Conservation (phyloP, 2,329 filamentous ascomycete species). For the Fusarium hainanense region DNA sequence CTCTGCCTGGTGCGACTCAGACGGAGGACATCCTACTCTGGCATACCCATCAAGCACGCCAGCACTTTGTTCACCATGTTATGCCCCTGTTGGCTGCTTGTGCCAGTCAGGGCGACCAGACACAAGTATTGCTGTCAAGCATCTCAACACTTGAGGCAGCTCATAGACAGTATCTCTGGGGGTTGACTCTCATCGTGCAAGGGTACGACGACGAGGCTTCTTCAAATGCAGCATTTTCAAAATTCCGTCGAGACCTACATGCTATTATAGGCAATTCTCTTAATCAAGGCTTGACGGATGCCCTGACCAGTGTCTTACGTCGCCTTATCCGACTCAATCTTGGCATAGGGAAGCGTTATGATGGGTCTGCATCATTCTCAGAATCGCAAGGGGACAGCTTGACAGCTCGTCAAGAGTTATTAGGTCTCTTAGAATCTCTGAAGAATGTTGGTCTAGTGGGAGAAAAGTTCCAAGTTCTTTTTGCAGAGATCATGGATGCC, state of each 20-base stretch:
- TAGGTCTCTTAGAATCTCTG: constrained; percentile 68
- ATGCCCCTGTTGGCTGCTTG: constrained; percentile 65
- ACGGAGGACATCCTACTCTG: constrained; percentile 69
- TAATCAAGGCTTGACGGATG: constrained; percentile 62
- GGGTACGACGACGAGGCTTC: constrained; percentile 55
- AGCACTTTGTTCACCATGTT: constrained; percentile 70
- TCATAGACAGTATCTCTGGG: constrained; percentile 67
- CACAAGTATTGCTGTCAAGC: constrained; percentile 62
- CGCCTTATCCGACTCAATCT: constrained; percentile 64
- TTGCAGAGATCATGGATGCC: constrained; percentile 76
- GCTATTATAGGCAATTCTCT: constrained; percentile 74
- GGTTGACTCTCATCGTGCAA: constrained; percentile 63
- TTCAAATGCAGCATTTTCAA: constrained; percentile 55
- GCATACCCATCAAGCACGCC: constrained; percentile 70
- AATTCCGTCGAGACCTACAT: constrained; percentile 71
- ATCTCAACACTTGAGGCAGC: constrained; percentile 70
- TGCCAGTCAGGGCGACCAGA: constrained; percentile 54
- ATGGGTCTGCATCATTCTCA: constrained; percentile 16
- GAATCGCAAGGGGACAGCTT: constrained; percentile 47
- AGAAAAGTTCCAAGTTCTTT: constrained; percentile 75
- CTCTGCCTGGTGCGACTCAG: constrained; percentile 61
- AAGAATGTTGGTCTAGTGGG: constrained; percentile 74
- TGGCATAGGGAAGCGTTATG: constrained; percentile 42
- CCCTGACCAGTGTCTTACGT: constrained; percentile 66
- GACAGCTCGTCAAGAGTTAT: constrained; percentile 61